Evolutionary conservation across 768 basidiomycete species (phyloP).

Genomic region (Hericium erinaceus): DNA sequence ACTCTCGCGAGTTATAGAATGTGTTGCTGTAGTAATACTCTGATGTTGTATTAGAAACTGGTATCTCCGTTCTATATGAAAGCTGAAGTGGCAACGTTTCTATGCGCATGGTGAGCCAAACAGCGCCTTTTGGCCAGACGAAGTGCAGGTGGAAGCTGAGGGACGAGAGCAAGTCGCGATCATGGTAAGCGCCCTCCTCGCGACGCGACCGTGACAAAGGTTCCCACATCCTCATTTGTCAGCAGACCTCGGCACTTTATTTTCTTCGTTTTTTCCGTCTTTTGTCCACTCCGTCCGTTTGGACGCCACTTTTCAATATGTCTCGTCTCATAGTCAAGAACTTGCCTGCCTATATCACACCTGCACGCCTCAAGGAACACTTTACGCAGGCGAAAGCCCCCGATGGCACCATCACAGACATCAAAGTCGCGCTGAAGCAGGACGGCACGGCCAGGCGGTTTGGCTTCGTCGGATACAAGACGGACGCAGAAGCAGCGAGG

Average conservation of each 20-base stretch:
- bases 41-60: too few species aligned
- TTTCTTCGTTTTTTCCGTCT: background rate
- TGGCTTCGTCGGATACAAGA: conserved; percentile 89
- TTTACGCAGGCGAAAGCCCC: conserved; percentile 53
- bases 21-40: background rate
- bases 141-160: background rate
- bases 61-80: background rate
- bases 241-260: background rate
- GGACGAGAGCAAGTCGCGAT: background rate
- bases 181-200: too few species aligned
- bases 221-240: background rate
- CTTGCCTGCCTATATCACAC: conserved; percentile 60
- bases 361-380: conserved; percentile 53
- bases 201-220: background rate
- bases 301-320: conserved; percentile 32
- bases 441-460: conserved; percentile 82
- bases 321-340: conserved; percentile 82
- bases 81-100: background rate
- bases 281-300: background rate
- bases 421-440: conserved; percentile 65
- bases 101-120: background rate
- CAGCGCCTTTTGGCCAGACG: background rate
- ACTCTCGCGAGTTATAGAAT: too few species aligned
- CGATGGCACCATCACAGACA: conserved; percentile 72
- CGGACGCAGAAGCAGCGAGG: conserved; percentile 58